Evolutionary conservation across 148 eudicot species (phyloP), one percentile per base, ranked within the genome.

Genomic region (Simmondsia chinensis): DNA sequence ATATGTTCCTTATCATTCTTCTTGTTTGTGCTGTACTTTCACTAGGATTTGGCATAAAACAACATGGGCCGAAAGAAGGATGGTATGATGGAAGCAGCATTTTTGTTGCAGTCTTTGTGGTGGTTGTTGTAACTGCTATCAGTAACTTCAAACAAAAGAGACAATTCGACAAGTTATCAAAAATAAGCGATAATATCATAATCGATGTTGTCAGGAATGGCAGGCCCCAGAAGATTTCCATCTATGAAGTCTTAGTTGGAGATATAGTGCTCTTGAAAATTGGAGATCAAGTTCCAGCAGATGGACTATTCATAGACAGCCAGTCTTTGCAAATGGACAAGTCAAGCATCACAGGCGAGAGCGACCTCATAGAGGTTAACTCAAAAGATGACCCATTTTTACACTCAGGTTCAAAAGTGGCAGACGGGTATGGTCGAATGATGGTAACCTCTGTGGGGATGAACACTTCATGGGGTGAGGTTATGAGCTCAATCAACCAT

Each of bases 51-150:
- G 96, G 96, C 13, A 76, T 87, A 30, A 82, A 74, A 58, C 63
- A 73, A 37, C 57, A 87, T 25, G 96, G 96, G 1, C 10, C 35
- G 0, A 17, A 65, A 52, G 84, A 87, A 57, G 96, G 96, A 7
- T 87, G 96, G 96, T 87, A 87, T 17, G 96, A 87, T 38, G 96
- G 96, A 3, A 87, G 96, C 23, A 87, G 93, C 48, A 87, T 87
- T 40, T 65, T 79, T 41, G 39, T 82, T 2, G 96, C 93, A 0
- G 82, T 87, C 7, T 73, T 76, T 33, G 71, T 82, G 1, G 96
- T 87, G 18, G 70, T 87, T 4, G 46, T 66, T 32, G 87, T 87
- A 7, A 71, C 96, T 12, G 83, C 87, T 12, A 37, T 65, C 2
- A 82, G 96, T 33, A 82, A 87, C 69, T 61, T 82, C 53, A 68